Conservation (phyloP, 768 basidiomycete genomes). For the Collybia nuda region DNA sequence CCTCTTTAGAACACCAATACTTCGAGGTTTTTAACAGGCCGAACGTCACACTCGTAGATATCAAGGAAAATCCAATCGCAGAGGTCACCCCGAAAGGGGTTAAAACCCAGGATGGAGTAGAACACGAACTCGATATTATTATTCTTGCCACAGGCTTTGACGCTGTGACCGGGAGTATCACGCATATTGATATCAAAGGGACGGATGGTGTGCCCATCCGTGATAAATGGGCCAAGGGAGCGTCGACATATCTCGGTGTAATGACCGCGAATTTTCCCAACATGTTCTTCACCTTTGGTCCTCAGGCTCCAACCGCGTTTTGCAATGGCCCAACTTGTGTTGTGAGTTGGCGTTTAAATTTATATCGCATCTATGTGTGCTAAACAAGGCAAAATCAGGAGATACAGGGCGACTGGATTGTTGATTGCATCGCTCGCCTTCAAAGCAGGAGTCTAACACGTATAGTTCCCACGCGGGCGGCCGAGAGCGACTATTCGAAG, state of each 20-base stretch:
- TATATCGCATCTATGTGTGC: background rate
- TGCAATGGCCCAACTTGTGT: slow-evolving; percentile 12
- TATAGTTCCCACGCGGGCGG: slow-evolving; percentile 4
- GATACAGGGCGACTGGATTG: slow-evolving; percentile 14
- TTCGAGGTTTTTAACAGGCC: slow-evolving; percentile 14
- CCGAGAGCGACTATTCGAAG: background rate
- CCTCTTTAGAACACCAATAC: slow-evolving; percentile 10
- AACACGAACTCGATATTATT: slow-evolving; percentile 12
- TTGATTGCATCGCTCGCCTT: slow-evolving; percentile 10
- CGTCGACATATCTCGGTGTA: slow-evolving; percentile 11
- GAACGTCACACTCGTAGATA: slow-evolving; percentile 11
- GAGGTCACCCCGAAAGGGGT: slow-evolving; percentile 8
- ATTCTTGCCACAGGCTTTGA: slow-evolving; percentile 16
- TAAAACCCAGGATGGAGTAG: slow-evolving; percentile 5
- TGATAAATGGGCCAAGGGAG: slow-evolving; percentile 13
- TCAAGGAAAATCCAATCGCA: slow-evolving; percentile 8
- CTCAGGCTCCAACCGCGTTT: slow-evolving; percentile 10
- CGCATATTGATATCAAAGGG: slow-evolving; percentile 10
- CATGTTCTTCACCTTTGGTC: slow-evolving; percentile 15
- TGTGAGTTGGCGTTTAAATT: slow-evolving; percentile 2
- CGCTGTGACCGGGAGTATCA: slow-evolving; percentile 7
- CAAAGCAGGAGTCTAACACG: background rate
- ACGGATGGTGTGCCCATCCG: slow-evolving; percentile 6
- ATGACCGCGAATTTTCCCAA: slow-evolving; percentile 12
- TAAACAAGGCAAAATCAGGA: slow-evolving; percentile 9